phyloP scores from a whole-genome alignment of 2,329 filamentous ascomycete species.

The Diaporthe velutina region DNA sequence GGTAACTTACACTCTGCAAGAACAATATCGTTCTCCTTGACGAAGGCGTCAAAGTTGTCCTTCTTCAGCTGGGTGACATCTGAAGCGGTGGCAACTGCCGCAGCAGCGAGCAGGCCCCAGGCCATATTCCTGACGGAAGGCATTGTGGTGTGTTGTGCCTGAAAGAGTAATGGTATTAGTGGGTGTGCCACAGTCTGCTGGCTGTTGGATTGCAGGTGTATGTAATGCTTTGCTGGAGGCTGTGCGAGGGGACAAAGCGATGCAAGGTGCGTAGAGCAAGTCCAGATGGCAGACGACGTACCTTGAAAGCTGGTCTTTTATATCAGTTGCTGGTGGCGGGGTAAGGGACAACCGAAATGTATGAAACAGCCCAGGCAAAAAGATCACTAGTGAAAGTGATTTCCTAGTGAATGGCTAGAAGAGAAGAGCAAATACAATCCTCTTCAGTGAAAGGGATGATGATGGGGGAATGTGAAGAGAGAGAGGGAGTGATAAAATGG shows the following conservation, averaged over 20 bases:
- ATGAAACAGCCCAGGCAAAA: constrained; percentile 18
- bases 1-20: constrained; percentile 87
- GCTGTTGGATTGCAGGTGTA: neutral
- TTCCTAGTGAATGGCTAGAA: constrained; percentile 35
- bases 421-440: constrained; percentile 22
- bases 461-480: neutral
- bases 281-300: constrained; percentile 19
- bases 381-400: constrained; percentile 17
- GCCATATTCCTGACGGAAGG: constrained; percentile 62
- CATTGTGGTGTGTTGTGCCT: constrained; percentile 53
- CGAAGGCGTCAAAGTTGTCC: constrained; percentile 88
- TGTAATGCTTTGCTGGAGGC: neutral
- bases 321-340: constrained; percentile 12
- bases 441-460: constrained; percentile 30
- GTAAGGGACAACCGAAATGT: neutral
- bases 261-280: neutral
- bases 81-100: constrained; percentile 74
- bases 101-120: constrained; percentile 67
- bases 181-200: neutral
- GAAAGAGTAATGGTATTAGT: constrained; percentile 12
- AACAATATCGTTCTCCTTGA: constrained; percentile 88
- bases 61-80: constrained; percentile 89
- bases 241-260: neutral
- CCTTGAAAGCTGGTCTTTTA: constrained; percentile 24
- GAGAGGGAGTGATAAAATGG: constrained; percentile 1